Conservation (phyloP, 2,329 filamentous ascomycete genomes). For the Trichoderma gracile region DNA sequence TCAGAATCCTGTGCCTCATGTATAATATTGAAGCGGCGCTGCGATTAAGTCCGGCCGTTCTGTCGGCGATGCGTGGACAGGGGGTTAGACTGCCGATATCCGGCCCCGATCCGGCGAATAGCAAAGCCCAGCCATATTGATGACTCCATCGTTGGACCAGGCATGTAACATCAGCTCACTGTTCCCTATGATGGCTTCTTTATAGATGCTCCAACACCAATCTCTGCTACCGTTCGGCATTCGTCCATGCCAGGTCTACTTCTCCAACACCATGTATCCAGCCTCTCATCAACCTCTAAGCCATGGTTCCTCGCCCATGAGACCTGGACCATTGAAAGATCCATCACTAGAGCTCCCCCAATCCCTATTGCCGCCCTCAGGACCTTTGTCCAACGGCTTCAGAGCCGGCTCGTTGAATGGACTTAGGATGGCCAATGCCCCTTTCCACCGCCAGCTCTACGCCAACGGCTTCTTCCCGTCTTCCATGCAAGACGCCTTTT, state of each 20-base stretch:
- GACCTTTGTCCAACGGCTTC: neutral
- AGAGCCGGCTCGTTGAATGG: neutral
- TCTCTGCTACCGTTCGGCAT: neutral
- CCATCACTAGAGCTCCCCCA: neutral
- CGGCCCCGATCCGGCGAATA: neutral
- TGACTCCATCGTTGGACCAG: neutral
- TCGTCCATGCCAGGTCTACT: neutral
- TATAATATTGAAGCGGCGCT: neutral
- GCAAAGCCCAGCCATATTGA: neutral
- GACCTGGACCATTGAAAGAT: neutral
- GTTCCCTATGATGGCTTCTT: neutral
- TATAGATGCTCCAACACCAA: neutral
- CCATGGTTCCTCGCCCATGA: slow-evolving; percentile 1
- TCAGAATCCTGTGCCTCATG: neutral
- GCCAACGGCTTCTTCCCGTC: slow-evolving; percentile 1
- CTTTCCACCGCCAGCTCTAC: slow-evolving; percentile 6
- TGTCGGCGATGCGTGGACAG: neutral
- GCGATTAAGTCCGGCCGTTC: neutral
- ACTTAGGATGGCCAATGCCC: neutral
- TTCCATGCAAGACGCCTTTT: slow-evolving; percentile 1
- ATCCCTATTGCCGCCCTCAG: neutral
- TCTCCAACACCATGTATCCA: neutral
- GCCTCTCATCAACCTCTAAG: neutral
- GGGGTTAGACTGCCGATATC: neutral
- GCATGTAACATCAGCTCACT: neutral